These are phyloP conservation scores for Ceratocystis cubensis DNA, from an alignment of 2,329 filamentous ascomycete species.

Conservation along the genomic window DNA sequence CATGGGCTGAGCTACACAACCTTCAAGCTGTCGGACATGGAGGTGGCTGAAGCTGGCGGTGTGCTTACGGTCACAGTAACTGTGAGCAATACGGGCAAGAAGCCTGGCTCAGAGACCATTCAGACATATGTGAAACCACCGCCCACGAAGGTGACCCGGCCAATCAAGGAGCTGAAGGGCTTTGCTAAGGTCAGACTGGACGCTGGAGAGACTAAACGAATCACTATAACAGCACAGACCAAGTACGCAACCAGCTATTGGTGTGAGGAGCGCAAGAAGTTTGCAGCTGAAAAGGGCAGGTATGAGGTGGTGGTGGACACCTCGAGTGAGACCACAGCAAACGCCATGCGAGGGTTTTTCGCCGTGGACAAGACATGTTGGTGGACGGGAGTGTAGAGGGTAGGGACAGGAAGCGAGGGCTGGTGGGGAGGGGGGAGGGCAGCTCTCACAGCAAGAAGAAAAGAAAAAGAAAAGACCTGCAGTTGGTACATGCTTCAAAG, in stretches of 20 bases:
- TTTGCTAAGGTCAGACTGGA: slow-evolving; percentile 52
- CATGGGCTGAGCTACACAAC: slow-evolving; percentile 65
- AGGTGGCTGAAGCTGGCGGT: slow-evolving; percentile 48
- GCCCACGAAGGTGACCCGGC: slow-evolving; percentile 41
- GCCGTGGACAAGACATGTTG: slow-evolving; percentile 48
- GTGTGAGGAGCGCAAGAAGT: slow-evolving; percentile 53
- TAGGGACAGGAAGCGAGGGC: neutral
- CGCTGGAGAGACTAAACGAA: slow-evolving; percentile 45
- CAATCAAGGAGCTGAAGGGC: slow-evolving; percentile 52
- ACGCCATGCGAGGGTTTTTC: slow-evolving; percentile 41
- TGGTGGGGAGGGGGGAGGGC: neutral
- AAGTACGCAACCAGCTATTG: slow-evolving; percentile 59
- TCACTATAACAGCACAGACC: slow-evolving; percentile 44
- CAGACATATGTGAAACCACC: slow-evolving; percentile 45
- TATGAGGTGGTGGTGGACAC: slow-evolving; percentile 51
- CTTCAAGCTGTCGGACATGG: slow-evolving; percentile 46
- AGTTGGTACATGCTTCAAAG: neutral
- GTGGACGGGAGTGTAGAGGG: slow-evolving; percentile 50
- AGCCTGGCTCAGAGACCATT: slow-evolving; percentile 42
- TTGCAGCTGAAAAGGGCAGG: slow-evolving; percentile 52
- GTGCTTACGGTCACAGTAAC: slow-evolving; percentile 40
- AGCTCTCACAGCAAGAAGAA: neutral
- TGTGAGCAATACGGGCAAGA: slow-evolving; percentile 49
- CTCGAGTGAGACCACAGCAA: slow-evolving; percentile 40
- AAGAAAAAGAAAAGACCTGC: neutral